Conservation (phyloP, 371 early-diverging fungal species). For the Fennellomyces sp. region DNA sequence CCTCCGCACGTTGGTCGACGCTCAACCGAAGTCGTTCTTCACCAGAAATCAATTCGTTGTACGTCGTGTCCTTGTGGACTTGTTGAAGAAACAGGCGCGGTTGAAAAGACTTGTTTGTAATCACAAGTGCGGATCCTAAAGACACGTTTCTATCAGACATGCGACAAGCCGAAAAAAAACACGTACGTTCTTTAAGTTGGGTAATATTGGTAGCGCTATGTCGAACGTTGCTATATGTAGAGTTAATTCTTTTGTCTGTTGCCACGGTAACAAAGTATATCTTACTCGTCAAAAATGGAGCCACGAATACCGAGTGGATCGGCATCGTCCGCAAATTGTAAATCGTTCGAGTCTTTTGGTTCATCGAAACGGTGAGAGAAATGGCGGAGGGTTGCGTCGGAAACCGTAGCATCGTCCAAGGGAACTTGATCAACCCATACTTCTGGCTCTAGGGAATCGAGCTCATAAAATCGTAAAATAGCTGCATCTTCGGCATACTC, state of each 20-base stretch:
- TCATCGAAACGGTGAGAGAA: constrained; percentile 34
- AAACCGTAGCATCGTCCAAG: constrained; percentile 15
- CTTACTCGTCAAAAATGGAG: constrained; percentile 52
- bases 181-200: constrained; percentile 52
- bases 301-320: constrained; percentile 48
- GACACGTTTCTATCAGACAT: neutral
- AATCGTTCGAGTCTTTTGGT: constrained; percentile 29
- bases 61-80: constrained; percentile 85
- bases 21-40: constrained; percentile 69
- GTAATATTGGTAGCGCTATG: constrained; percentile 35
- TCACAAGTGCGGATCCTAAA: constrained; percentile 45
- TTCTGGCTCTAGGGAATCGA: constrained; percentile 49
- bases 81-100: constrained; percentile 78
- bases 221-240: constrained; percentile 22
- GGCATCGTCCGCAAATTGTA: constrained; percentile 39
- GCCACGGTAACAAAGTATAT: neutral
- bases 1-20: constrained; percentile 84
- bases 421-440: constrained; percentile 45
- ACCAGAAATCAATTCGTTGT: constrained; percentile 79
- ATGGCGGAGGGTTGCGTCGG: constrained; percentile 40
- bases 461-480: constrained; percentile 42
- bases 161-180: too few species aligned
- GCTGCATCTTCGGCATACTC: constrained; percentile 61
- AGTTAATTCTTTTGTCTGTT: neutral
- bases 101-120: constrained; percentile 75